These are phyloP conservation scores for Botrytis elliptica DNA, from an alignment of 2,329 filamentous ascomycete species.

Conservation along the genomic window DNA sequence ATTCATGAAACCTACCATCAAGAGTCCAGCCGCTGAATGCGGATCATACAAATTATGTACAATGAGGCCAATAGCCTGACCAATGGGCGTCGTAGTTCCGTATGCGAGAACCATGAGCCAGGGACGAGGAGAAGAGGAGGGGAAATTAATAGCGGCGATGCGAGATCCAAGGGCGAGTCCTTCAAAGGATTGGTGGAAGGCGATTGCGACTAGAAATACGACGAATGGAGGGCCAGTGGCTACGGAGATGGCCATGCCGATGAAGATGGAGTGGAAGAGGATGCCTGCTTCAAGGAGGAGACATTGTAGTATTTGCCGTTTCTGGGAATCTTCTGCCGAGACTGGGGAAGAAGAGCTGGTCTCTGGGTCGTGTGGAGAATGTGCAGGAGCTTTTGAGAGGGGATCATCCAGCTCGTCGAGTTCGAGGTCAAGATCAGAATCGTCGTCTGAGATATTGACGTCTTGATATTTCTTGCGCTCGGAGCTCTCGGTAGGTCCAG, in stretches of 20 bases:
- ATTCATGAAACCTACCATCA: conserved; percentile 87
- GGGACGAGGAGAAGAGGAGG: conserved; percentile 68
- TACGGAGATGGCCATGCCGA: conserved; percentile 82
- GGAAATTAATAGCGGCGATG: conserved; percentile 80
- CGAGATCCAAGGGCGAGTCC: conserved; percentile 81
- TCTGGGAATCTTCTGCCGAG: conserved; percentile 53
- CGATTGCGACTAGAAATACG: conserved; percentile 76
- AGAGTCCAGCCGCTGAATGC: conserved; percentile 68
- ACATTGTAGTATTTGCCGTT: conserved; percentile 71
- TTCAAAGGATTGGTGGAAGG: conserved; percentile 86
- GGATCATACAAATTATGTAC: conserved; percentile 81
- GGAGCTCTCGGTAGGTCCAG: conserved; percentile 21
- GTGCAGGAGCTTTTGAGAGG: background rate
- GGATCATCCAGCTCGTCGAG: conserved; percentile 42
- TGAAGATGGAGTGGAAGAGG: conserved; percentile 81
- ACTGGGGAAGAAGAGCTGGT: conserved; percentile 36
- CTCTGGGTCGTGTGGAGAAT: conserved; percentile 29
- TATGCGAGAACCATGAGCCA: conserved; percentile 79
- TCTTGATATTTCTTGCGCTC: conserved; percentile 38
- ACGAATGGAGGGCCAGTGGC: conserved; percentile 76
- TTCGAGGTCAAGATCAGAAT: conserved; percentile 58
- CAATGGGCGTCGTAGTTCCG: conserved; percentile 74
- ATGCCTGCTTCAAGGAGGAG: conserved; percentile 80
- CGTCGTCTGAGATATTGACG: conserved; percentile 31
- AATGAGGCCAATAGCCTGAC: conserved; percentile 77